Evolutionary conservation across 768 basidiomycete genomes (phyloP).

Genomic region (Lyophyllum atratum): DNA sequence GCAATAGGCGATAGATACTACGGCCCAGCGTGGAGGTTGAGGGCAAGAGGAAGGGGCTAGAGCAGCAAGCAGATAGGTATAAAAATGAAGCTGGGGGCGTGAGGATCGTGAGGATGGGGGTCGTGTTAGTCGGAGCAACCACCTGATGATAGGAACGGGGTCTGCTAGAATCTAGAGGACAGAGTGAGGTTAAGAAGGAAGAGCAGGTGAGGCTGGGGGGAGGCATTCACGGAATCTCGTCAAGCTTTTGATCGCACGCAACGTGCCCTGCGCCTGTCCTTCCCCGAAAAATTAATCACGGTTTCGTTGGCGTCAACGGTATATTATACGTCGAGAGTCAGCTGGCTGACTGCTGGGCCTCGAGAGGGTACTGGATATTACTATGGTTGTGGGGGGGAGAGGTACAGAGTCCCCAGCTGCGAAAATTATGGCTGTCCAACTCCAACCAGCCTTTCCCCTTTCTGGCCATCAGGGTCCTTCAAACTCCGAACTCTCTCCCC

Average conservation of each 20-base stretch:
- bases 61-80: conserved; percentile 46
- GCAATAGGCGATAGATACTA: conserved; percentile 27
- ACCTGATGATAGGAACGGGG: conserved; percentile 30
- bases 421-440: conserved; percentile 20
- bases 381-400: background rate
- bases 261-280: conserved; percentile 57
- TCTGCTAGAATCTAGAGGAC: conserved; percentile 28
- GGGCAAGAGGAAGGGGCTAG: conserved; percentile 21
- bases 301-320: conserved; percentile 9
- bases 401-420: conserved; percentile 7
- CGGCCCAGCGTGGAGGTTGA: conserved; percentile 21
- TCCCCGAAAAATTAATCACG: conserved; percentile 42
- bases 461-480: conserved; percentile 21
- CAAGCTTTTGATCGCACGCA: conserved; percentile 76
- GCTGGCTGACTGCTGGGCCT: background rate
- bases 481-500: conserved; percentile 27
- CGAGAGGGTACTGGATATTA: background rate
- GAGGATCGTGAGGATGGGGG: conserved; percentile 58
- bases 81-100: conserved; percentile 51
- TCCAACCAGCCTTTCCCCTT: conserved; percentile 20
- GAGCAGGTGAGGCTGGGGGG: conserved; percentile 60
- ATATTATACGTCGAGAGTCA: background rate
- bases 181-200: conserved; percentile 46
- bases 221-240: conserved; percentile 51
- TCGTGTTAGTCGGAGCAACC: conserved; percentile 29